Conservation (phyloP, 768 basidiomycete species). For the Boletus coccyginus region DNA sequence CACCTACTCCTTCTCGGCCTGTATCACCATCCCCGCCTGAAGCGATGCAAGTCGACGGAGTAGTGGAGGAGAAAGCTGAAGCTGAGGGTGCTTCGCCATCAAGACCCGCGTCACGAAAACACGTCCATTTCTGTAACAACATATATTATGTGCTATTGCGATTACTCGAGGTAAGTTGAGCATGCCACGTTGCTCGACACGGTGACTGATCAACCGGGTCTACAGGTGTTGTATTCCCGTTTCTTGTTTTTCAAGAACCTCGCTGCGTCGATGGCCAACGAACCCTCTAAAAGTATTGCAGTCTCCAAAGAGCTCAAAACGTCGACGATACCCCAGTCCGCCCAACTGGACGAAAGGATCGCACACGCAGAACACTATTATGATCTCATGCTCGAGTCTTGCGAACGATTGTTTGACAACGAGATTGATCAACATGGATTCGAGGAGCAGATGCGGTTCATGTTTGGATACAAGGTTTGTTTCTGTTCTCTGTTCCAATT, state of each 20-base stretch:
- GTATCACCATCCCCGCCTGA: constrained; percentile 60
- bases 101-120: constrained; percentile 41
- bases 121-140: constrained; percentile 85
- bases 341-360: constrained; percentile 33
- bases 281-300: constrained; percentile 9
- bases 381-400: constrained; percentile 77
- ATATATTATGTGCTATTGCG: constrained; percentile 84
- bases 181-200: neutral
- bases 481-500: neutral
- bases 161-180: constrained; percentile 70
- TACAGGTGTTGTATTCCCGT: constrained; percentile 78
- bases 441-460: constrained; percentile 86
- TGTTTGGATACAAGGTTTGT: constrained; percentile 79
- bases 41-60: constrained; percentile 32
- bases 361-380: constrained; percentile 70
- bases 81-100: constrained; percentile 20
- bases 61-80: constrained; percentile 28
- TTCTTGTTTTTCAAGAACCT: constrained; percentile 77
- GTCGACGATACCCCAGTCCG: constrained; percentile 25
- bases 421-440: constrained; percentile 85
- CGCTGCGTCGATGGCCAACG: constrained; percentile 44
- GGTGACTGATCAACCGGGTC: neutral
- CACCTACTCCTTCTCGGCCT: constrained; percentile 57
- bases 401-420: constrained; percentile 89
- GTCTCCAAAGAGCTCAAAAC: constrained; percentile 26